Conservation (phyloP, 192 early-diverging fungal genomes). For the Dissophora ornata region DNA sequence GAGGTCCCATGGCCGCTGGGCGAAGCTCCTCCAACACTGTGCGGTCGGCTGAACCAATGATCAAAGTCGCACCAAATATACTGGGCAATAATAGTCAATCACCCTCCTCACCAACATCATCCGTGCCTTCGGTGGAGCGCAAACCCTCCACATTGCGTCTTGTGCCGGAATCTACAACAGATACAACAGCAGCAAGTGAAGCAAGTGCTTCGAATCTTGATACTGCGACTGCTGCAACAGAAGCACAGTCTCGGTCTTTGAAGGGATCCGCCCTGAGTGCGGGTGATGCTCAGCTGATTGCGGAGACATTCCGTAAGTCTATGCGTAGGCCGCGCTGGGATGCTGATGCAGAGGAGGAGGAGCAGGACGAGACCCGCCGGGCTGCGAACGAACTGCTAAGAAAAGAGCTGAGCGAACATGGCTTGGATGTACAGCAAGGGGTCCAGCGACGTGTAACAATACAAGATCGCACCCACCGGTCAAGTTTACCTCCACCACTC, state of each 20-base stretch:
- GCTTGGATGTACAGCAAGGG: slow-evolving; percentile 39
- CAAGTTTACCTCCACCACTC: background rate
- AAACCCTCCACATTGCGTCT: slow-evolving; percentile 11
- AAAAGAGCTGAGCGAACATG: slow-evolving; percentile 46
- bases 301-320: slow-evolving; percentile 51
- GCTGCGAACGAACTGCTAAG: slow-evolving; percentile 34
- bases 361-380: slow-evolving; percentile 18
- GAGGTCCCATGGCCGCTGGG: slow-evolving; percentile 11
- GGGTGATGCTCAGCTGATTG: slow-evolving; percentile 40
- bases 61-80: slow-evolving; percentile 25
- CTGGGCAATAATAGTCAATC: background rate
- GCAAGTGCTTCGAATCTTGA: no score
- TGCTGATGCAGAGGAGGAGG: slow-evolving; percentile 27
- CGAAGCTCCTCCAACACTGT: slow-evolving; percentile 37
- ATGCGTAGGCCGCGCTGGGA: slow-evolving; percentile 49
- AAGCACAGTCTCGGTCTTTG: background rate
- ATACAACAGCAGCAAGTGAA: background rate
- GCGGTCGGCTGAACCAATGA: slow-evolving; percentile 42
- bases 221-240: no score
- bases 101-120: background rate
- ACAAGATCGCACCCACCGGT: slow-evolving; percentile 15
- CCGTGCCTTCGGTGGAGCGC: slow-evolving; percentile 28
- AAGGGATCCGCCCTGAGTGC: slow-evolving; percentile 20
- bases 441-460: slow-evolving; percentile 50
- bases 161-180: background rate